Base-by-base conservation (phyloP, 106 monocot species). In the Phalaenopsis aphrodite region DNA sequence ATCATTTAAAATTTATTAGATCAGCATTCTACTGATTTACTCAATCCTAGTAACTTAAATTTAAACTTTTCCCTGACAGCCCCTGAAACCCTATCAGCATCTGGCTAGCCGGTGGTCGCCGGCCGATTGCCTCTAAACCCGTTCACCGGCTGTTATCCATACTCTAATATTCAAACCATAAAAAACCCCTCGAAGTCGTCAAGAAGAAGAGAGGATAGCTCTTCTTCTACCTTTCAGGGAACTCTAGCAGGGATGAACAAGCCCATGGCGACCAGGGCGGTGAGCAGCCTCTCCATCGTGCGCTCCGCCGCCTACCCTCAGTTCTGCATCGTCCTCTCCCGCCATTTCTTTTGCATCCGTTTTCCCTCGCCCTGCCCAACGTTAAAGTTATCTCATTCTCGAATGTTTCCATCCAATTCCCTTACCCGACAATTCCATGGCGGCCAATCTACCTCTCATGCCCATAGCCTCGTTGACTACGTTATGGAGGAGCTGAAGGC, bases 401-500 rank as follows among this genome's bases (percentile, higher is more conserved):
- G 49, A 24, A 52, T 47, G 11, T 57, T 81, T 45, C 46, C 76
- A 7, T 74, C 55, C 5, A 73, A 5, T 41, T 37, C 18, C 42
- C 68, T 71, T 69, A 42, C 37, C 79, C 49, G 77, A 52, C 79
- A 79, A 8, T 66, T 41, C 76, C 45, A 46, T 68, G 78, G 69
- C 36, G 42, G 79, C 58, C 41, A 52, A n/a, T 78, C 75, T 5
- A 14, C 36, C 16, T 52, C 84, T 39, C 39, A 66, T 30, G 18
- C 65, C 36, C 86, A 83, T 79, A 84, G 86, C 78, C 86, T 93
- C 76, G 83, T 90, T 55, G 88, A 84, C 49, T 85, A 83, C 42
- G 88, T 90, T 19, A 81, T 87, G 84, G 88, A 90, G 84, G 93
- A 90, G 85, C 85, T 93, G 57, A 21, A 76, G 14, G 52, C 58